A percentile compares a stretch with the other conserved stretches of the same genome.
phyloP scores from a whole-genome alignment of 2,329 filamentous ascomycete species.

The Penicillium sp. region DNA sequence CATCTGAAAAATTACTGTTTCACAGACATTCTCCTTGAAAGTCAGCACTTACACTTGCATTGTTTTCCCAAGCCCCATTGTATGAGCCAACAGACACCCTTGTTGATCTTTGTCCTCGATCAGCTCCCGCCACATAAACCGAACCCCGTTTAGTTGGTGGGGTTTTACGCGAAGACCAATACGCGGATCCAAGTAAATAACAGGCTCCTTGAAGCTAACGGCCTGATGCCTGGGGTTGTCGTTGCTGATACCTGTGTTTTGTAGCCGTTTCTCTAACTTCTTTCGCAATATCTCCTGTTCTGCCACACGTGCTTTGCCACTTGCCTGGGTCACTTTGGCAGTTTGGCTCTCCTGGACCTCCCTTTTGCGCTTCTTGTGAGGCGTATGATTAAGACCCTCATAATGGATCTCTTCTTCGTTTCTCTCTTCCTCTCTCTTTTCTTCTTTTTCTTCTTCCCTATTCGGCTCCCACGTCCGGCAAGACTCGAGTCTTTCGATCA shows the following conservation, averaged over 20 bases:
- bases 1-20: neutral
- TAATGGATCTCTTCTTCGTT: neutral
- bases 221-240: slow-evolving; percentile 51
- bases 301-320: slow-evolving; percentile 58
- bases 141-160: slow-evolving; percentile 80
- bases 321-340: slow-evolving; percentile 60
- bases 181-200: slow-evolving; percentile 61
- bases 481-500: slow-evolving; percentile 30
- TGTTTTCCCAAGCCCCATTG: slow-evolving; percentile 91
- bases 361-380: slow-evolving; percentile 54
- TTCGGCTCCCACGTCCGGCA: slow-evolving; percentile 23
- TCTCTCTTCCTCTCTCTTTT: too few species aligned
- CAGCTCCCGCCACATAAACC: slow-evolving; percentile 88
- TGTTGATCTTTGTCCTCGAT: slow-evolving; percentile 66
- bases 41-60: slow-evolving; percentile 71
- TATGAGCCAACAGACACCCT: slow-evolving; percentile 83
- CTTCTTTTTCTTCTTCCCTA: neutral
- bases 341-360: slow-evolving; percentile 55
- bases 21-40: neutral
- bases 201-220: slow-evolving; percentile 51
- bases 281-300: slow-evolving; percentile 59
- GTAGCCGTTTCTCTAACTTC: slow-evolving; percentile 37
- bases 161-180: slow-evolving; percentile 73
- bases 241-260: slow-evolving; percentile 38
- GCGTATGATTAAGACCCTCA: slow-evolving; percentile 27